Percentiles rank a stretch among this genome's conserved stretches.
Conservation (phyloP, 2,329 filamentous ascomycete genomes). For the Endocalyx cinctus region DNA sequence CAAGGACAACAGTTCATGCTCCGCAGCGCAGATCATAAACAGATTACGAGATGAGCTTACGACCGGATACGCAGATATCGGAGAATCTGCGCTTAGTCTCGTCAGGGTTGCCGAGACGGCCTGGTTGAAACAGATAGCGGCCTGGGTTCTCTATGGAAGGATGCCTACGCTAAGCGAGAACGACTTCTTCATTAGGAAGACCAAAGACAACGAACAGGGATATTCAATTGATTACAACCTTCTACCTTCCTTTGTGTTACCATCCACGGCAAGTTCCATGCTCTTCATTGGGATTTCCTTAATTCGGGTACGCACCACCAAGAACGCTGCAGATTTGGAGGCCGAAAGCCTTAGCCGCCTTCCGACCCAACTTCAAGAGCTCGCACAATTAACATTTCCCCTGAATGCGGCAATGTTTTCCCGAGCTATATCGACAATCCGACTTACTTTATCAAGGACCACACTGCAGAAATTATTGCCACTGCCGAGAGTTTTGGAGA, state of each 20-base stretch:
- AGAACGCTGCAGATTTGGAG: conserved; percentile 39
- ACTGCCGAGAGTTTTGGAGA: conserved; percentile 68
- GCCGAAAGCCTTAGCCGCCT: conserved; percentile 54
- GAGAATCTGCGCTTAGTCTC: conserved; percentile 68
- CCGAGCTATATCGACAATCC: conserved; percentile 68
- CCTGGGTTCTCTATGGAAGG: conserved; percentile 86
- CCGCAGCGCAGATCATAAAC: conserved; percentile 72
- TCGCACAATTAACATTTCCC: conserved; percentile 67
- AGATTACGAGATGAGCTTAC: conserved; percentile 69
- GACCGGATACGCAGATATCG: conserved; percentile 85
- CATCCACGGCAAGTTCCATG: conserved; percentile 72
- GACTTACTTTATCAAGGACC: conserved; percentile 77
- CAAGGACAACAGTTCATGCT: conserved; percentile 41
- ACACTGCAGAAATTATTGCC: conserved; percentile 80
- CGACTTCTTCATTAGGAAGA: conserved; percentile 79
- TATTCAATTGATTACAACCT: conserved; percentile 57
- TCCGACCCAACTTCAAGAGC: conserved; percentile 62
- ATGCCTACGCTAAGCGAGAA: conserved; percentile 69
- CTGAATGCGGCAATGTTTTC: conserved; percentile 69
- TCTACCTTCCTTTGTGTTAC: conserved; percentile 74
- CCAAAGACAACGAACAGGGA: conserved; percentile 42
- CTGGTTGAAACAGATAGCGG: conserved; percentile 86
- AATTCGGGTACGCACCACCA: conserved; percentile 69
- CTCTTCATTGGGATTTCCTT: conserved; percentile 87
- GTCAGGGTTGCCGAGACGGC: conserved; percentile 78